Evolutionary conservation across 1,284 basidiomycete genomes (phyloP), one percentile per base, ranked within the genome.

Genomic region (Trichosporon sp.): DNA sequence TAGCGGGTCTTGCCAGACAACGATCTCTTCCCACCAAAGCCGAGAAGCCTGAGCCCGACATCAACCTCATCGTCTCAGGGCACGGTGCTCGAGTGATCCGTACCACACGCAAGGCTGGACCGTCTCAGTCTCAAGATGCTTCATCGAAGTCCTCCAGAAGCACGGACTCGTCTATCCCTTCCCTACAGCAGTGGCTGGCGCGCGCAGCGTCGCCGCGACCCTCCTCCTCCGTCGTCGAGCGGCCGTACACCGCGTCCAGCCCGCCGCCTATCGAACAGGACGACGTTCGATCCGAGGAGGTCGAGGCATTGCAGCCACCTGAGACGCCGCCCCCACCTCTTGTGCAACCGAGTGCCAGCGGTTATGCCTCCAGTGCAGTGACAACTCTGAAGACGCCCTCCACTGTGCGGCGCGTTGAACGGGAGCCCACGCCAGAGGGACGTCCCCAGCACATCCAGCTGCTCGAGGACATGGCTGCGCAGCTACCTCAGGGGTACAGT

Each of bases 1-100:
- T 74, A 5, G 73, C 65, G 0, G 73, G 56, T 4, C 56, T 74
- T 1, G 71, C 70, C n/a, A 69, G 69, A 10, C 73, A 71, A 31
- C 63, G 43, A 21, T 8, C 31, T 1, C 40, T 74, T 0, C 70
- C 73, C 0, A 56, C 31, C 14, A 74, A 74, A 38, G 51, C 51
- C 3, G 32, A 38, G 46, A 54, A 40, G 37, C 48, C 66, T 3
- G 32, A 63, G 35, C 59, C 64, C n/a, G 37, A 65, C 26, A 65
- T 65, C 64, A 46, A 46, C 26, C 38, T 65, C 38, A 63, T 63
- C 16, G 59, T 63, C 2, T 35, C 31, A 2, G 59, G 59, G 3
- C 21, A 63, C 11, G 31, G 59, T 16, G 59, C 59, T 14, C 59
- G 59, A 4, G 31, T 63, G 16, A 35, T 37, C 10, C 32, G 32